Evolutionary conservation across 371 early-diverging fungal genomes (phyloP), one percentile per base, ranked within the genome.

Genomic region (Apophysomyces elegans): DNA sequence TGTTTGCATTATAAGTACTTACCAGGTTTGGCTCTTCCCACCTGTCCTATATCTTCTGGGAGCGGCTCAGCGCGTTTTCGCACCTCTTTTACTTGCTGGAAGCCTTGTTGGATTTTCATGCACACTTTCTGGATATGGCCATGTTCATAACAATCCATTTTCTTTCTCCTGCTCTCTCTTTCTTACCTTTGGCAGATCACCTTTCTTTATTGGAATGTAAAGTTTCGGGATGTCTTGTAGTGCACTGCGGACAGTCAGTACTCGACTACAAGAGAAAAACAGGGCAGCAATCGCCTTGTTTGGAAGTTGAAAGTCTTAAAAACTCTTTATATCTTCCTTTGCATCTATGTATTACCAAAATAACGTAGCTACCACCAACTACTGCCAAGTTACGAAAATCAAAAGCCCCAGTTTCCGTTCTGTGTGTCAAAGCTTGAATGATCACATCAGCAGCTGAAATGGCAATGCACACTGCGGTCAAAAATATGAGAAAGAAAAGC

Each of bases 181-280:
- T 26, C 32, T 38, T 79, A 89, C 91, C 68, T 83, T 84, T 14
- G 90, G 90, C 41, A 90, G 61, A 67, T 92, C 90, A 35, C 82
- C 81, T 26, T 77, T 72, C 61, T 86, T 84, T 61, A 89, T 89
- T 12, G 90, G 90, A 61, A 90, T 79, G 68, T 88, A 86, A 0
- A 86, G 66, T 65, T 90, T 90, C n/a, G 92, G 92, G 44, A 90
- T 90, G 56, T 85, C 86, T 59, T 81, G 79, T 12, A 89, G 66
- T 5, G 88, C 83, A 7, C 80, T 54, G 59, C 85, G 77, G 13
- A 86, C 84, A 6, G 86, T 80, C 8, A 90, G 62, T 58, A 86
- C 70, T 14, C 88, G 83, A 62, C 84, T 85, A 58, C 85, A 87
- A 11, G 83, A 80, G 66, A 85, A 84, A 7, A 85, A 69, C 7